Evolutionary conservation across 306 rosid genomes (phyloP).

Genomic region (Dalbergia cochinchinensis): DNA sequence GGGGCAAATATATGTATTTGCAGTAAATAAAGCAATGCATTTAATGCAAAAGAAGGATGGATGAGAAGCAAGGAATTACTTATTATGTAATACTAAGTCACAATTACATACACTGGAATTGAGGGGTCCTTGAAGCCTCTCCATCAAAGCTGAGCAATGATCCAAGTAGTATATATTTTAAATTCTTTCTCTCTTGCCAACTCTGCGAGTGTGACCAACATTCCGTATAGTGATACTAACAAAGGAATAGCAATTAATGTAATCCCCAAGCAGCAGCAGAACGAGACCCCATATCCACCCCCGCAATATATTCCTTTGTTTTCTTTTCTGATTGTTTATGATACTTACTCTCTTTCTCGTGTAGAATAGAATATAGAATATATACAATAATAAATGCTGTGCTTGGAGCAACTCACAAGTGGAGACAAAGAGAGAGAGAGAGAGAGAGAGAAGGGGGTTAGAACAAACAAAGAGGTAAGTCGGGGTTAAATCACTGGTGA

Average conservation of each 20-base stretch:
- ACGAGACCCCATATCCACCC: constrained; percentile 57
- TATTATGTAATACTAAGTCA: background rate
- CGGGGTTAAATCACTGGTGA: background rate
- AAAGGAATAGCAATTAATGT: constrained; percentile 69
- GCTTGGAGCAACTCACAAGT: constrained; percentile 47
- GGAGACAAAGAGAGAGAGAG: constrained; percentile 31
- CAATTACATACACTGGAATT: constrained; percentile 65
- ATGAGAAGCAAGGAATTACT: background rate
- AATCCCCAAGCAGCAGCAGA: constrained; percentile 56
- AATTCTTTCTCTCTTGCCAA: constrained; percentile 20
- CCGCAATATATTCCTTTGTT: constrained; percentile 51
- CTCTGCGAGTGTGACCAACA: constrained; percentile 57
- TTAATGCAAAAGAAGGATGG: constrained; percentile 55
- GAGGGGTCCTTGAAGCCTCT: constrained; percentile 78
- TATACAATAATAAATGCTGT: constrained; percentile 57
- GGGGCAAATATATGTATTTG: constrained; percentile 43
- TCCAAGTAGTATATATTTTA: constrained; percentile 34
- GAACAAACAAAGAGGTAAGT: constrained; percentile 17
- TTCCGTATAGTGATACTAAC: constrained; percentile 67
- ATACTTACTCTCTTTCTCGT: constrained; percentile 9
- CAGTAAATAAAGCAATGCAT: constrained; percentile 52
- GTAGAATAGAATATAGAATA: background rate
- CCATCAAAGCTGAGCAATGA: constrained; percentile 61
- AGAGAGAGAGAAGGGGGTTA: constrained; percentile 25
- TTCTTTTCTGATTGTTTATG: constrained; percentile 38